phyloP scores from a whole-genome alignment of 2,329 filamentous ascomycete species.

The Chrysoporthe deuterocubensis region DNA sequence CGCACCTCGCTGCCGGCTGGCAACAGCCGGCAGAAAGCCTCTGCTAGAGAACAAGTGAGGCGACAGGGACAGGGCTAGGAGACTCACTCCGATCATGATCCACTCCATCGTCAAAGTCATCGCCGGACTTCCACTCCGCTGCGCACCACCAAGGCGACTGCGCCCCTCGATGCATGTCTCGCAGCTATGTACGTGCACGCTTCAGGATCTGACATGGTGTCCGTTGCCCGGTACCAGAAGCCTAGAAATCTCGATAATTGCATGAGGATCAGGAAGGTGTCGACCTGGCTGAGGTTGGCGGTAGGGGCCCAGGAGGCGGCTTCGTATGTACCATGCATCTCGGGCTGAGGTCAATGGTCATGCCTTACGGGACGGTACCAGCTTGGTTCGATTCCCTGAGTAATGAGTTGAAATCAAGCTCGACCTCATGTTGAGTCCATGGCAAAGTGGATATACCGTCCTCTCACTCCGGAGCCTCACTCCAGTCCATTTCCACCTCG shows the following conservation, averaged over 20 bases:
- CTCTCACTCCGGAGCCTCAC: slow-evolving; percentile 4
- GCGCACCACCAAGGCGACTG: background rate
- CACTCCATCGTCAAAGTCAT: background rate
- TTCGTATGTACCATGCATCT: background rate
- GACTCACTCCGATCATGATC: slow-evolving; percentile 15
- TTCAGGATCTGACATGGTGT: background rate
- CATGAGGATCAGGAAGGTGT: background rate
- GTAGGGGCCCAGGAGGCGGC: background rate
- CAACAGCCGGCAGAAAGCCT: background rate
- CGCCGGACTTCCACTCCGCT: slow-evolving; percentile 18
- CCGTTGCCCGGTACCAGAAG: background rate
- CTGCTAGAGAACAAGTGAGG: too few relatives aligned
- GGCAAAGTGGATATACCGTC: slow-evolving; percentile 5
- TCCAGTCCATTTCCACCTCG: background rate
- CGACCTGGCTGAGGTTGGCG: background rate
- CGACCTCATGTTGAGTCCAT: background rate
- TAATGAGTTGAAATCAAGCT: background rate
- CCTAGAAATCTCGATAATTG: background rate
- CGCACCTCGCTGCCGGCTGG: background rate
- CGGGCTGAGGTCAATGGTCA: background rate
- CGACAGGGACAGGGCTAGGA: slow-evolving; percentile 2
- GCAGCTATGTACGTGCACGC: too few relatives aligned
- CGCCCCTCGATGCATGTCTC: background rate
- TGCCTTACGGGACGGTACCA: background rate
- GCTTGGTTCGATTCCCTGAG: background rate